Base-by-base conservation (phyloP, 768 basidiomycete species). In the Hygrophorus pudorinus region DNA sequence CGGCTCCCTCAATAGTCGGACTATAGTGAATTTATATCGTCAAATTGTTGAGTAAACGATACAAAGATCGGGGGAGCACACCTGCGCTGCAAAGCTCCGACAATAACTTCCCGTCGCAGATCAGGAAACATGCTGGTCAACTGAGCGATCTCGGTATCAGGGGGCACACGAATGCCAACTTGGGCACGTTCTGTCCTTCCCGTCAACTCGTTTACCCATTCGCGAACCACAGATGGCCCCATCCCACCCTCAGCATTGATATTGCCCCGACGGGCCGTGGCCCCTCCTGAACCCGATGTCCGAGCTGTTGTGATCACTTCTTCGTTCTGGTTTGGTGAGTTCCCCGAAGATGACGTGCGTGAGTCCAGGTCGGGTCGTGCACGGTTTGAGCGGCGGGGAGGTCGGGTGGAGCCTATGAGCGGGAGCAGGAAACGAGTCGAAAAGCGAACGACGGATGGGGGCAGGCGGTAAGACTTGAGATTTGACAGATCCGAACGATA, bases 121-220 rank as follows among this genome's bases (percentile, higher is more conserved):
- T 85, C 76, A 16, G 91, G 90, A 57, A 96, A 96, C 84, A 96
- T 91, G 39, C 63, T 71, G 37, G 76, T 74, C 43, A 93, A 54
- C 38, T 85, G 78, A 6, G 67, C 59, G 42, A 93, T 85, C 61
- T 94, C 91, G 20, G 75, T 67, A 29, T 89, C 85, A 18, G 72
- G 72, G 1, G 88, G 85, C 9, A 79, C 78, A 33, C 85, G 71
- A 42, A 86, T 70, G 16, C 79, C 77, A 24, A 74, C 59, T 38
- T 65, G 69, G 14, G 70, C 65, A 36, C 72, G 71, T 14, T 73
- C 75, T 21, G 70, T 59, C 44, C 79, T 62, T 4, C 86, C 85
- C 1, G 85, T 85, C 52, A 90, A 60, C 51, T 85, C 85, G 47
- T 85, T 71, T 20, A 88, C 81, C 85, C 84, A 86, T 56, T 85